phyloP scores from a whole-genome alignment of 441 rosid genomes.

The Bruguiera hainesii region DNA sequence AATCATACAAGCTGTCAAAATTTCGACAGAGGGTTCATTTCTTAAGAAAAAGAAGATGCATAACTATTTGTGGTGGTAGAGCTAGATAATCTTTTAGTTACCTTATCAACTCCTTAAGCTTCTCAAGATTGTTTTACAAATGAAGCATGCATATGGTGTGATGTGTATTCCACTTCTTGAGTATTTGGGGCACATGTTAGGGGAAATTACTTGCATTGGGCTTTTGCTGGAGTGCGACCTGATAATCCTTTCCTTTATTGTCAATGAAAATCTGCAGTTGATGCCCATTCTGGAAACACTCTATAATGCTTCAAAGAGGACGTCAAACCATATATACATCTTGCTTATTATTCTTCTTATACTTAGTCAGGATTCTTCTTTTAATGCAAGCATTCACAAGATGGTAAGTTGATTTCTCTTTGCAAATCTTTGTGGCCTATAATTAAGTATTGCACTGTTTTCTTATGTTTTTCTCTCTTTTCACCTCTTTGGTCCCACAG shows the following conservation, averaged over 20 bases:
- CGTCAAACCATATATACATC: constrained; percentile 97
- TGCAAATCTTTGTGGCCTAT: not conserved
- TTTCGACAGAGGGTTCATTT: too few species aligned
- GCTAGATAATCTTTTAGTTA: too few species aligned
- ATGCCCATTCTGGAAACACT: constrained; percentile 94
- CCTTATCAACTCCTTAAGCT: not conserved
- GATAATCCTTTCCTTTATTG: constrained; percentile 17
- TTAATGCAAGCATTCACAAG: constrained; percentile 93
- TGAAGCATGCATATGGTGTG: not conserved
- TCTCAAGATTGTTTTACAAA: not conserved
- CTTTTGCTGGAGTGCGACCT: constrained; percentile 9
- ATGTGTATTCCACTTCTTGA: constrained; percentile 1
- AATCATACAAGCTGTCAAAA: too few species aligned
- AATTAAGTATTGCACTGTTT: constrained; percentile 18
- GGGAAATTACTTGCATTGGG: not conserved
- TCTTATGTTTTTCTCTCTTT: not conserved
- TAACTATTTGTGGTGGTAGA: too few species aligned
- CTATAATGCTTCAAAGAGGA: constrained; percentile 82
- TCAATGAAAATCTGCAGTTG: constrained; percentile 48
- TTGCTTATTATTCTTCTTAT: constrained; percentile 95
- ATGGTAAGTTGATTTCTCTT: constrained; percentile 49
- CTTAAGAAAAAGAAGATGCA: too few species aligned
- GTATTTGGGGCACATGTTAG: not conserved
- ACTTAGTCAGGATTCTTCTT: constrained; percentile 97
- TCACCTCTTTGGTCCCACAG: constrained; percentile 35